These are phyloP conservation scores for Sonneratia alba DNA, from an alignment of 345 rosid species.

Conservation along the genomic window DNA sequence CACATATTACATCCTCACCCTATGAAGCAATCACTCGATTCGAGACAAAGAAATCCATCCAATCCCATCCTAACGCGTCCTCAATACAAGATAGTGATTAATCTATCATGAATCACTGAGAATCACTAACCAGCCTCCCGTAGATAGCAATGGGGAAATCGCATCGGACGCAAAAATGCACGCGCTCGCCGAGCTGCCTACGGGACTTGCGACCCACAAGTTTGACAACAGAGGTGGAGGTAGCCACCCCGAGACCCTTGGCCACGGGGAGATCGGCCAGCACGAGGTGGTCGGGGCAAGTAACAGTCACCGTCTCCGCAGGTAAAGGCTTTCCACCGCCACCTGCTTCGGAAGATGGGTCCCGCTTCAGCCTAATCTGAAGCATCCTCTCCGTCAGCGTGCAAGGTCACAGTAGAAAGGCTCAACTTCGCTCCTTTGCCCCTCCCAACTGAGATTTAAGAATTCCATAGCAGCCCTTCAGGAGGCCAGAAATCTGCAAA, in stretches of 20 bases:
- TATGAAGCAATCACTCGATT: not conserved
- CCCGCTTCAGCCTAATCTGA: slow-evolving; percentile 68
- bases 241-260: slow-evolving; percentile 77
- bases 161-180: slow-evolving; percentile 93
- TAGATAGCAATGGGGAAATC: slow-evolving; percentile 93
- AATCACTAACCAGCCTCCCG: slow-evolving; percentile 33
- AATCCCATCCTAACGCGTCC: not conserved
- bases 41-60: not conserved
- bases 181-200: slow-evolving; percentile 90
- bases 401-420: not conserved
- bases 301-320: slow-evolving; percentile 76
- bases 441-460: not conserved
- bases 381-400: slow-evolving; percentile 33
- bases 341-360: slow-evolving; percentile 43
- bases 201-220: slow-evolving; percentile 82
- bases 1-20: not conserved
- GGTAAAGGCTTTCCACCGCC: slow-evolving; percentile 44
- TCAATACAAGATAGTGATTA: not conserved
- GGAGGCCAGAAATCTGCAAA: too few species aligned
- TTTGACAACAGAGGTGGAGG: slow-evolving; percentile 50
- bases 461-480: not conserved
- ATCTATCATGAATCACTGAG: not conserved
- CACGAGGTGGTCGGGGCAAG: slow-evolving; percentile 90
- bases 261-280: slow-evolving; percentile 99
- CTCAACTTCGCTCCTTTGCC: not conserved